Evolutionary conservation across 768 basidiomycete species (phyloP), one percentile per base, ranked within the genome.

Genomic region (Phlebiopsis gigantea): DNA sequence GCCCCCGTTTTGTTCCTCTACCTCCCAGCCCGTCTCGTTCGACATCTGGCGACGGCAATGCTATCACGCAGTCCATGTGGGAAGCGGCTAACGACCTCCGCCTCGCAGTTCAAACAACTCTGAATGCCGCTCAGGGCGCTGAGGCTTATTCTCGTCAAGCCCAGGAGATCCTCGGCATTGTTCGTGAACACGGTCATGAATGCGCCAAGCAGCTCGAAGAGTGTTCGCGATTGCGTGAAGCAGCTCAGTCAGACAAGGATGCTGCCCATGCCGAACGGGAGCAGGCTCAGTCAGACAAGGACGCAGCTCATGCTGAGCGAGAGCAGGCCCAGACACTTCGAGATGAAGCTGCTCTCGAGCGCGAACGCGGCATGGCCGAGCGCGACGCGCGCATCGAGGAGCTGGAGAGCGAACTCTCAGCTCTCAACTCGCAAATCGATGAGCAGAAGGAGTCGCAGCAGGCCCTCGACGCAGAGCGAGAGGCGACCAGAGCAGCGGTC

Each of bases 51-150:
- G 19, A 48, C 28, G 47, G 50, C 31, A 31, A 51, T 39, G 19
- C 21, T 31, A 41, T 51, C 34, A 19, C 34, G 9, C 50, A 51
- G 14, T 31, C 29, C 3, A 51, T 51, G 6, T 24, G 15, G 50
- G 50, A 51, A 14, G 50, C 50, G 10, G 42, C 53, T 2, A 43
- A 43, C 41, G 53, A 54, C 15, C 53, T 54, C 19, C 41, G 44
- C 2, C 41, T 44, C 6, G 53, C 44, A 9, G 53, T 54, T 14
- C 42, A 54, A 24, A 46, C 41, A 12, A 46, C 44, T 19, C 41
- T 43, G 7, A 43, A 42, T 24, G 53, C 53, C 19, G 44, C 53
- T 21, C 53, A 54, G 31, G 53, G 53, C 24, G 53, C 53, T 12
- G 42, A 44, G 19, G 53, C 53, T 1, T 43, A 43, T 41, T 54